These are phyloP conservation scores for Ganoderma lucidum DNA, from an alignment of 1,284 basidiomycete genomes.

Conservation along the genomic window DNA sequence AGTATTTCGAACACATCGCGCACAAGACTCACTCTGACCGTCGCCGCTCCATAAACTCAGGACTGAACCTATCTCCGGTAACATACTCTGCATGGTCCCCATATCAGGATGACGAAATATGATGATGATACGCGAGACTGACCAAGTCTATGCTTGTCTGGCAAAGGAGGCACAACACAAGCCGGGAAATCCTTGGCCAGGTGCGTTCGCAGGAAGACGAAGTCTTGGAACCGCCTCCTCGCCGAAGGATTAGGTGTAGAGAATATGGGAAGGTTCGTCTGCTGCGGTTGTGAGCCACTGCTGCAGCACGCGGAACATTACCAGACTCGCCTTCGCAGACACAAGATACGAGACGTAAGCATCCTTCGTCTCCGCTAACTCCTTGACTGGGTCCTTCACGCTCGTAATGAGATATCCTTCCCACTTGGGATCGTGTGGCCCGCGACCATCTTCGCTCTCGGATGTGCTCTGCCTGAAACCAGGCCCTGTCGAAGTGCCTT, in stretches of 20 bases:
- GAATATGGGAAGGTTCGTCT: constrained; percentile 89
- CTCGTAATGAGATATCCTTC: constrained; percentile 87
- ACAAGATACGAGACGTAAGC: constrained; percentile 96
- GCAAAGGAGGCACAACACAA: constrained; percentile 94
- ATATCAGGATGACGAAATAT: constrained; percentile 2
- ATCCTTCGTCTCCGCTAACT: constrained; percentile 95
- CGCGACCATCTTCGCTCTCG: constrained; percentile 64
- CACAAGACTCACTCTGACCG: constrained; percentile 78
- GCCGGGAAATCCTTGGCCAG: constrained; percentile 94
- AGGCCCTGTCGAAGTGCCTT: constrained; percentile 59
- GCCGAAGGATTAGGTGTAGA: constrained; percentile 75
- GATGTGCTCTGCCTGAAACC: constrained; percentile 81
- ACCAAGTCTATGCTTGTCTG: constrained; percentile 97
- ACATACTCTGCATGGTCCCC: constrained; percentile 80
- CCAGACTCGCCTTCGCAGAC: constrained; percentile 76
- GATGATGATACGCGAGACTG: constrained; percentile 40
- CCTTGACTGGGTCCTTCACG: constrained; percentile 94
- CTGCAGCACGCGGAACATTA: not conserved
- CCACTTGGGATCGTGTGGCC: constrained; percentile 85
- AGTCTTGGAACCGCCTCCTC: constrained; percentile 95
- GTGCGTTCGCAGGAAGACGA: constrained; percentile 92
- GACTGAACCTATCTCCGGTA: constrained; percentile 95
- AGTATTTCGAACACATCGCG: constrained; percentile 15
- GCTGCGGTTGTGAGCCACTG: constrained; percentile 17
- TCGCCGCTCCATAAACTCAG: constrained; percentile 95